Evolutionary conservation across 23 red algal species (phyloP).

Genomic region (Agarophyton chilense): DNA sequence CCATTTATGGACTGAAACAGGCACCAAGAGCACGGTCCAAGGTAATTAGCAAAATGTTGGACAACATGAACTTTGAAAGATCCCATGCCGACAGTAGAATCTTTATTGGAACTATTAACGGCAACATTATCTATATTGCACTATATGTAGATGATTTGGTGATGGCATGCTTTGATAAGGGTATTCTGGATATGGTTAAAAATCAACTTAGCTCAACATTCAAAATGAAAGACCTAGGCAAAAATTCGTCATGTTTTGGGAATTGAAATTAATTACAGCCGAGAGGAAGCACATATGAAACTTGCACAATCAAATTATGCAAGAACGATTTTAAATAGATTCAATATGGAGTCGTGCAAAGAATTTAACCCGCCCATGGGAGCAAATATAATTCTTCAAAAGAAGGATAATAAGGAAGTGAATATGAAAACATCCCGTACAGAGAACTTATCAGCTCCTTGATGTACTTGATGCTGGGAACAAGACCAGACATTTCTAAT

Average conservation of each 20-base stretch:
- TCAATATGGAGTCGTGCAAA: slow-evolving; percentile 10
- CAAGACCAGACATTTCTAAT: slow-evolving; percentile 3
- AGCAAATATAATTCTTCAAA: neutral
- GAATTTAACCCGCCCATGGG: neutral
- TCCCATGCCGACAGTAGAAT: too few species aligned
- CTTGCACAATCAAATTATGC: neutral
- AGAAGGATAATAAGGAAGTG: neutral
- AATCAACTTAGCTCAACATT: neutral
- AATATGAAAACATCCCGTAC: too few species aligned
- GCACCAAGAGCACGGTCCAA: too few species aligned
- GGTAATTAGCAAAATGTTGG: too few species aligned
- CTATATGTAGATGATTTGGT: slow-evolving; percentile 29
- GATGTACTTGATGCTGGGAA: too few species aligned
- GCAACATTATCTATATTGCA: neutral
- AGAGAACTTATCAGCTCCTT: too few species aligned
- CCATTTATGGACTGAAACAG: slow-evolving; percentile 22
- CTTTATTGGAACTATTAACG: neutral
- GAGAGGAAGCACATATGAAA: neutral
- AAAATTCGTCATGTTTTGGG: neutral
- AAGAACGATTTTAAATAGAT: neutral
- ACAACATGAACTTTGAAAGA: too few species aligned
- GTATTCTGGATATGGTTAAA: too few species aligned
- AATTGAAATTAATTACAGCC: neutral
- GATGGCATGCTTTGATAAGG: too few species aligned
- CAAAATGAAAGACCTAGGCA: slow-evolving; percentile 14